Evolutionary conservation across 495 filamentous ascomycete genomes (phyloP).

Genomic region (Penicillium bovifimosum): DNA sequence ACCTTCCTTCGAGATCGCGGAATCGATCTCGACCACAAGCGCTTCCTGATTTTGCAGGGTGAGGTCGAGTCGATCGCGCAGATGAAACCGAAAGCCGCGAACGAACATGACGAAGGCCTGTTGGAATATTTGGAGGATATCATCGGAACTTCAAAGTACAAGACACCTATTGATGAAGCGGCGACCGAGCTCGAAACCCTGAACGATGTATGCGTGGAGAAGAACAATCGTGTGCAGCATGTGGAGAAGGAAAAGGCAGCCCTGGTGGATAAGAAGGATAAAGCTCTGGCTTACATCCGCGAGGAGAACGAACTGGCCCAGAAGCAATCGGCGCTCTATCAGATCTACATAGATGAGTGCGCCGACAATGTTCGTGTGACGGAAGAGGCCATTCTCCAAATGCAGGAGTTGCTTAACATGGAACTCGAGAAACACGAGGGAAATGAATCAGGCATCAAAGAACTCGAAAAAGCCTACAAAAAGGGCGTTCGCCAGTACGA

Average conservation of each 20-base stretch:
- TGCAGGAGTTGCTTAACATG: slow-evolving; percentile 79
- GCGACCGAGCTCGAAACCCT: slow-evolving; percentile 82
- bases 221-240: slow-evolving; percentile 89
- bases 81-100: slow-evolving; percentile 95
- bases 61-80: slow-evolving; percentile 98
- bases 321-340: slow-evolving; percentile 87
- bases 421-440: slow-evolving; percentile 91
- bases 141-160: slow-evolving; percentile 97
- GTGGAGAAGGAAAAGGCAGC: slow-evolving; percentile 94
- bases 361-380: slow-evolving; percentile 84
- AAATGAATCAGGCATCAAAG: slow-evolving; percentile 85
- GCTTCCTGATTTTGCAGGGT: slow-evolving; percentile 93
- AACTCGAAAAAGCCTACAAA: slow-evolving; percentile 79
- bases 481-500: slow-evolving; percentile 75
- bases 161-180: slow-evolving; percentile 90
- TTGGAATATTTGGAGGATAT: slow-evolving; percentile 98
- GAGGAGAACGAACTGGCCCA: slow-evolving; percentile 88
- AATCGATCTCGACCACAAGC: slow-evolving; percentile 95
- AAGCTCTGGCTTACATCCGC: slow-evolving; percentile 78
- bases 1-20: slow-evolving; percentile 82
- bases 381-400: slow-evolving; percentile 81
- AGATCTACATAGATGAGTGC: slow-evolving; percentile 82
- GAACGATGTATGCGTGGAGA: slow-evolving; percentile 92
- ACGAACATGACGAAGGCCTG: slow-evolving; percentile 92
- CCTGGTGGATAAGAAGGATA: slow-evolving; percentile 93